These are phyloP conservation scores for Cyberlindnera xylosilytica DNA, from an alignment of 805 yeast genomes.

Conservation along the genomic window DNA sequence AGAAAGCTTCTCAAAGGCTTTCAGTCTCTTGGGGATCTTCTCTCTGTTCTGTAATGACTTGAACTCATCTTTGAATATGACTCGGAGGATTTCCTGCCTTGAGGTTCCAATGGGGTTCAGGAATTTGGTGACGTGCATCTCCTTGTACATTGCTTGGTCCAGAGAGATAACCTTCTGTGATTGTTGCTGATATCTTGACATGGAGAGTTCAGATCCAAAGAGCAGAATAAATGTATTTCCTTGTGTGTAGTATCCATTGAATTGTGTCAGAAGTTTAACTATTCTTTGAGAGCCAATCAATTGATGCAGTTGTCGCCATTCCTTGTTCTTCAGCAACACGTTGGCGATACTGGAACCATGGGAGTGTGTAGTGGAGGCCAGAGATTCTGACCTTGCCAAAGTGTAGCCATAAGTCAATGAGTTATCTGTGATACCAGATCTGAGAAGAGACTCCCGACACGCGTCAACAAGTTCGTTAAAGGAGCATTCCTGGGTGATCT, in stretches of 20 bases:
- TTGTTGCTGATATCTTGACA: background rate
- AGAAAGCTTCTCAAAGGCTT: constrained; percentile 18
- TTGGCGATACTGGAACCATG: constrained; percentile 36
- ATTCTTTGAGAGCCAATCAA: constrained; percentile 14
- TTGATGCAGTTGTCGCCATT: constrained; percentile 37
- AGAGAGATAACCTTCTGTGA: constrained; percentile 4
- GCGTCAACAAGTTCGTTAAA: constrained; percentile 39
- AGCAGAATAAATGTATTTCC: constrained; percentile 14
- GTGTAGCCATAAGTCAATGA: constrained; percentile 42
- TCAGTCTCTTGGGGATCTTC: constrained; percentile 24
- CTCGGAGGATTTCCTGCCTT: constrained; percentile 2
- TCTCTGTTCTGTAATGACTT: constrained; percentile 14
- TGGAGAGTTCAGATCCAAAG: constrained; percentile 13
- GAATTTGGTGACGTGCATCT: background rate
- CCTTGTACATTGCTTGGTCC: constrained; percentile 16
- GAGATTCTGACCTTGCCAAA: constrained; percentile 29
- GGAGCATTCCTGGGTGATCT: constrained; percentile 3
- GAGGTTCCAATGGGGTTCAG: constrained; percentile 15
- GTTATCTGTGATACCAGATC: constrained; percentile 31
- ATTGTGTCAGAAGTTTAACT: constrained; percentile 12
- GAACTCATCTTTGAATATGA: constrained; percentile 15
- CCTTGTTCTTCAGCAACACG: constrained; percentile 37
- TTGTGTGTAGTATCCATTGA: constrained; percentile 9
- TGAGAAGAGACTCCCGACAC: constrained; percentile 33
- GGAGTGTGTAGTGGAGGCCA: constrained; percentile 31